Conservation (phyloP, 2,329 filamentous ascomycete genomes). For the Ophiostoma himal-ulmi region DNA sequence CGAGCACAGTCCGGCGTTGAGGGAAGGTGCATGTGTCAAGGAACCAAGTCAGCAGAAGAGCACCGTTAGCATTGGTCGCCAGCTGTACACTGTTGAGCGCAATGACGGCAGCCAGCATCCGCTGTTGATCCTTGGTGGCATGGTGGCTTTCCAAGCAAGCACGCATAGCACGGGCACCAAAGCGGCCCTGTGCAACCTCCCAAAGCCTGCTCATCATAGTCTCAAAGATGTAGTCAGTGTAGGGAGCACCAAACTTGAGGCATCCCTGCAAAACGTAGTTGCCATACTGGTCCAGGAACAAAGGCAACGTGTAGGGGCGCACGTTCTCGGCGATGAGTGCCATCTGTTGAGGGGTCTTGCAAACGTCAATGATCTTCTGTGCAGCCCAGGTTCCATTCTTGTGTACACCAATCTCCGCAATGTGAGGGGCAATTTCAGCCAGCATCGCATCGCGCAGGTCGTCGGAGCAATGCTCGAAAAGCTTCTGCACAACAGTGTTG, state of each 20-base stretch:
- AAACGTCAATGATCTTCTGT: slow-evolving; percentile 98
- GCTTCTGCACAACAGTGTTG: slow-evolving; percentile 98
- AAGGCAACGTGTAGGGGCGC: slow-evolving; percentile 76
- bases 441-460: slow-evolving; percentile 88
- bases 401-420: slow-evolving; percentile 95
- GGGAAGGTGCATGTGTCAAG: slow-evolving; percentile 97
- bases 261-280: slow-evolving; percentile 98
- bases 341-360: slow-evolving; percentile 79
- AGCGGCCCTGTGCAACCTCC: slow-evolving; percentile 88
- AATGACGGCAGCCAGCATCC: slow-evolving; percentile 88
- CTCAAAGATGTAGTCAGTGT: slow-evolving; percentile 96
- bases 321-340: slow-evolving; percentile 75
- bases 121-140: slow-evolving; percentile 88
- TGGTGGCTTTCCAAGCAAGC: slow-evolving; percentile 96
- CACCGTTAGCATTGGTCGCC: slow-evolving; percentile 92
- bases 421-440: slow-evolving; percentile 75
- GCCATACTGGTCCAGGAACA: slow-evolving; percentile 96
- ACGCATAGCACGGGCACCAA: slow-evolving; percentile 91
- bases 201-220: slow-evolving; percentile 91
- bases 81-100: slow-evolving; percentile 95
- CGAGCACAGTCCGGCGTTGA: slow-evolving; percentile 80
- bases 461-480: slow-evolving; percentile 95
- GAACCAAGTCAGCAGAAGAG: slow-evolving; percentile 92
- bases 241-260: slow-evolving; percentile 80
- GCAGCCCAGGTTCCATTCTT: slow-evolving; percentile 99